These are phyloP conservation scores for Salix caprea DNA, from an alignment of 345 rosid genomes.

Conservation along the genomic window DNA sequence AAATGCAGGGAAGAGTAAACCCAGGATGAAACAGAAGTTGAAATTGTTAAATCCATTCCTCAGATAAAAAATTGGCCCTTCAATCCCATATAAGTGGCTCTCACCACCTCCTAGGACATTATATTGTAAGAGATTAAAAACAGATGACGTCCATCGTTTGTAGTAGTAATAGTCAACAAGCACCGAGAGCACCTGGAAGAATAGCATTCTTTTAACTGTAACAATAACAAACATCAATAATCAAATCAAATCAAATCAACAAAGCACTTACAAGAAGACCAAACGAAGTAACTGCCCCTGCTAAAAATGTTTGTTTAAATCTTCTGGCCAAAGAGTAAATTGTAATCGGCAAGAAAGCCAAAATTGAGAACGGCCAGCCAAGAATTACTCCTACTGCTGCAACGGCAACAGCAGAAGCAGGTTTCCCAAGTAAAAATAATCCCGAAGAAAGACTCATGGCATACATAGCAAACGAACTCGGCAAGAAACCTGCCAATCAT, in stretches of 20 bases:
- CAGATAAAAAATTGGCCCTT: slow-evolving; percentile 66
- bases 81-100: slow-evolving; percentile 93
- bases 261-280: slow-evolving; percentile 54
- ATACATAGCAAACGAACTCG: slow-evolving; percentile 98
- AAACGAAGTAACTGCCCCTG: slow-evolving; percentile 64
- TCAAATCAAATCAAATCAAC: slow-evolving; percentile 1
- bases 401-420: slow-evolving; percentile 63
- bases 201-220: neutral
- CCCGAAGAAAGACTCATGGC: slow-evolving; percentile 94
- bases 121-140: slow-evolving; percentile 79
- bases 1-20: slow-evolving; percentile 61
- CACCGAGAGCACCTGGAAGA: slow-evolving; percentile 65
- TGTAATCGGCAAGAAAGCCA: slow-evolving; percentile 86
- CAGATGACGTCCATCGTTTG: slow-evolving; percentile 79
- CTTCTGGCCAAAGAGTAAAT: slow-evolving; percentile 56
- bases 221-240: neutral
- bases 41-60: slow-evolving; percentile 94
- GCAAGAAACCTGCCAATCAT: slow-evolving; percentile 65
- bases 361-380: slow-evolving; percentile 95
- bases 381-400: slow-evolving; percentile 80
- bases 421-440: slow-evolving; percentile 76
- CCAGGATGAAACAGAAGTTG: slow-evolving; percentile 83
- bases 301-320: slow-evolving; percentile 60
- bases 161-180: slow-evolving; percentile 67
- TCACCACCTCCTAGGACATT: slow-evolving; percentile 96